A percentile compares a stretch with the other conserved stretches of the same genome.
These are phyloP conservation scores for Calcarisporium arbuscula DNA, from an alignment of 2,329 filamentous ascomycete genomes.

Conservation along the genomic window DNA sequence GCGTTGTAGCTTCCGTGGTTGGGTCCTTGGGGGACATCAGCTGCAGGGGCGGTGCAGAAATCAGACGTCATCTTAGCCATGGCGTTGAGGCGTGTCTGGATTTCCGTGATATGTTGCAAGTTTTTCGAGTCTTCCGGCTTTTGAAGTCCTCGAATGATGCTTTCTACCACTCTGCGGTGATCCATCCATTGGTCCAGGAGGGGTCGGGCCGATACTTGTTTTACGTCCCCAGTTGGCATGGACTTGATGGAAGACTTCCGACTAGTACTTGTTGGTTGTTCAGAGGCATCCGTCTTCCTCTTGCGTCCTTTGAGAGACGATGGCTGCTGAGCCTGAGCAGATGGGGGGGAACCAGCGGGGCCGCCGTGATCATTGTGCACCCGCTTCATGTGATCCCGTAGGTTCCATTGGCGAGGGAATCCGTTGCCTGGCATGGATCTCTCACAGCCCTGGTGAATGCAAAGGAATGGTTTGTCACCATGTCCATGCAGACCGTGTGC, in stretches of 20 bases:
- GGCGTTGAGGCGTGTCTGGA: constrained; percentile 42
- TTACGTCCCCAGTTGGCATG: constrained; percentile 24
- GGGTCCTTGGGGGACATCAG: constrained; percentile 12
- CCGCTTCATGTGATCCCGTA: constrained; percentile 94
- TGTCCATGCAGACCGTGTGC: constrained; percentile 94
- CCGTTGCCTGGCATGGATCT: constrained; percentile 76
- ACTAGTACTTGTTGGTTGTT: constrained; percentile 29
- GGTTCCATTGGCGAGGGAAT: constrained; percentile 92
- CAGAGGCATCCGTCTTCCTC: constrained; percentile 48
- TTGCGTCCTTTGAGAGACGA: constrained; percentile 51
- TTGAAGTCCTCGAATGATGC: constrained; percentile 44
- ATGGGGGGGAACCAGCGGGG: constrained; percentile 33
- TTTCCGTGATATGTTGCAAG: constrained; percentile 45
- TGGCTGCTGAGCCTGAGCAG: constrained; percentile 22
- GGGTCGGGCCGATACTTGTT: constrained; percentile 28
- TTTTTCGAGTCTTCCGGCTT: constrained; percentile 47
- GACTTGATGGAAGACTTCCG: constrained; percentile 45
- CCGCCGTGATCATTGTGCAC: constrained; percentile 65
- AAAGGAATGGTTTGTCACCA: constrained; percentile 86
- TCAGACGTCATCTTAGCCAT: constrained; percentile 45
- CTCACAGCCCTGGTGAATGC: constrained; percentile 82
- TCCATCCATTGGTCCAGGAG: constrained; percentile 52
- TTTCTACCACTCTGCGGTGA: constrained; percentile 57
- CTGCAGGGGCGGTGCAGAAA: constrained; percentile 16
- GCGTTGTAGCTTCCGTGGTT: constrained; percentile 17